Evolutionary conservation across 768 basidiomycete species (phyloP).

Genomic region (Udeniomyces megalosporus): DNA sequence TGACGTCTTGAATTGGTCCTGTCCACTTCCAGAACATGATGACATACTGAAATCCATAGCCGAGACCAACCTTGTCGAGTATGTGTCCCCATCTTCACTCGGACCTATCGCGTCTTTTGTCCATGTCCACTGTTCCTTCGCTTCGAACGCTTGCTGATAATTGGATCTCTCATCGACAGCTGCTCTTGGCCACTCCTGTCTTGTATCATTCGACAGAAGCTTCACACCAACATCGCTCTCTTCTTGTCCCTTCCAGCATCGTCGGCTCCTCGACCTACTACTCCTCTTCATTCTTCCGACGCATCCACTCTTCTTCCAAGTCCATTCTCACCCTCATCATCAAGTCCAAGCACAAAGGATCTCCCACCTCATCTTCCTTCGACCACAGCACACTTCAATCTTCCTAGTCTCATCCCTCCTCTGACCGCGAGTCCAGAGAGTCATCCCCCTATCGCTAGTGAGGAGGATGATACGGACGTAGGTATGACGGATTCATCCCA

Average conservation of each 20-base stretch:
- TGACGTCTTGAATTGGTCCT: no score
- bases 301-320: constrained; percentile 48
- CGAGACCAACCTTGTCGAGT: constrained; percentile 49
- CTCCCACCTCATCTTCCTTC: background rate
- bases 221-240: constrained; percentile 30
- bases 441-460: background rate
- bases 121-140: background rate
- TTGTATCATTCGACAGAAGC: constrained; percentile 54
- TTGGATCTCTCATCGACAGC: constrained; percentile 30
- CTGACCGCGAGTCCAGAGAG: no score
- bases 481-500: background rate
- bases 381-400: background rate
- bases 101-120: background rate
- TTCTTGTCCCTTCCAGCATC: constrained; percentile 17
- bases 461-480: background rate
- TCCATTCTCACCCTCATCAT: no score
- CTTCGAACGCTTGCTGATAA: constrained; percentile 9
- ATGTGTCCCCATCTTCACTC: constrained; percentile 20
- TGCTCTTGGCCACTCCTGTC: constrained; percentile 55
- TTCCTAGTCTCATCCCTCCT: background rate
- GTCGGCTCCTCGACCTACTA: constrained; percentile 19
- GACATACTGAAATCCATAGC: constrained; percentile 45
- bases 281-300: constrained; percentile 39
- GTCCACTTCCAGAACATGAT: constrained; percentile 40
- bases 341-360: background rate